Evolutionary conservation across 2,329 filamentous ascomycete genomes (phyloP), one percentile per base, ranked within the genome.

Genomic region (Cordyceps cicadae): DNA sequence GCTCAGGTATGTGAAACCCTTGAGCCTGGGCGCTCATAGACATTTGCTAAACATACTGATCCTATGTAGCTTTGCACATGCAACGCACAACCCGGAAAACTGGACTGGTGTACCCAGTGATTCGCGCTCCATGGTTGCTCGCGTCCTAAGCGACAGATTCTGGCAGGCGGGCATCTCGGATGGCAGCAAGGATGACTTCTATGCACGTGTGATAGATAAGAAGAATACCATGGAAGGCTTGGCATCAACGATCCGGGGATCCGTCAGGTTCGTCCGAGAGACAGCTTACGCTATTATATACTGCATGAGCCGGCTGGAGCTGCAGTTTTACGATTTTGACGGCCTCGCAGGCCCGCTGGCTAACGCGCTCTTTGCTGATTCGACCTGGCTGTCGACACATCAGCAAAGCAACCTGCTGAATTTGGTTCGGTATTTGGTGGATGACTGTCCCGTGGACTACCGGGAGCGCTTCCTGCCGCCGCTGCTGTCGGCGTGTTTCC

Each of bases 91-190:
- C 67, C 84, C 90, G 1, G 79, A 83, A 21, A 95, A 92, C 69
- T 99, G 94, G 93, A 79, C 81, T 11, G 83, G 87, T 37, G 76
- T 96, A 17, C 87, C 92, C 1, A 72, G 78, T 12, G 90, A 95
- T 48, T 87, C 95, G 79, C 87, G 87, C 62, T 77, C 81, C 5
- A 85, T 96, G 57, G 89, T 97, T 45, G 83, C 86, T 49, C 84
- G 90, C 24, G 91, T 97, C 21, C 77, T 99, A 24, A 96, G 92
- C 15, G 94, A 99, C 73, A 84, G 94, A 26, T 99, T 99, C 72
- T 99, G 94, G 94, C 94, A 99, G 77, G 91, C 92, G 7, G 94
- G 94, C 11, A 99, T 99, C 55, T 97, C 94, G 0, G 89, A 88
- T 63, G 94, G 96, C 29, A 97, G 90, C 67, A 92, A 94, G 71